These are phyloP conservation scores for Alternaria tenuissima DNA, from an alignment of 2,329 filamentous ascomycete genomes.

Conservation along the genomic window DNA sequence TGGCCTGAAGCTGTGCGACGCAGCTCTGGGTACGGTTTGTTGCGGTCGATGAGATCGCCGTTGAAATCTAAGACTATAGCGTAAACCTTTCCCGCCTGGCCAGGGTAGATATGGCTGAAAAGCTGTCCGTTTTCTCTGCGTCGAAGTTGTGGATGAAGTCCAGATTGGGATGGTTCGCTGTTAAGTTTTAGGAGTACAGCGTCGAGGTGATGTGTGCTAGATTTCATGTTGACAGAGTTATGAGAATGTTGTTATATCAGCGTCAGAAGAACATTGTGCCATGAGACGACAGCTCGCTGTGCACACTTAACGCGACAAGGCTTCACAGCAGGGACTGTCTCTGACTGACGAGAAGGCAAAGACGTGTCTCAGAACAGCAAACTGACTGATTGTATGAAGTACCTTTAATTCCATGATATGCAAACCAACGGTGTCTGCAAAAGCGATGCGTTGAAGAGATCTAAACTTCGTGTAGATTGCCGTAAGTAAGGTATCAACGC, in stretches of 20 bases:
- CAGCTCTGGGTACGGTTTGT: constrained; percentile 4
- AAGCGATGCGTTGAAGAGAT: constrained; percentile 3
- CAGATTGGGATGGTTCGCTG: not conserved
- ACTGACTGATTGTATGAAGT: not conserved
- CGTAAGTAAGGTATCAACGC: constrained; percentile 7
- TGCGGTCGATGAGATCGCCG: not conserved
- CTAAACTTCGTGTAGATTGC: constrained; percentile 4
- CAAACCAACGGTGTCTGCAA: not conserved
- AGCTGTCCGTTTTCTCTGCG: not conserved
- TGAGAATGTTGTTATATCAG: not conserved
- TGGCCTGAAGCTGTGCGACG: constrained; percentile 17
- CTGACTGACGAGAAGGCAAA: not conserved
- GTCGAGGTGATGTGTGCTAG: not conserved
- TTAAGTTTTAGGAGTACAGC: not conserved
- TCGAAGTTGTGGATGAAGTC: not conserved
- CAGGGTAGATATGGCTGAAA: not conserved
- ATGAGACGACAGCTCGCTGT: not conserved
- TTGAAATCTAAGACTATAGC: constrained; percentile 9
- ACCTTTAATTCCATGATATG: constrained; percentile 17
- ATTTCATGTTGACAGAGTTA: not conserved
- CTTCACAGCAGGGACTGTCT: not conserved
- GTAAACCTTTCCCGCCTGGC: not conserved
- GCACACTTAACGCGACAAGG: not conserved
- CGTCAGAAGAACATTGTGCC: not conserved
- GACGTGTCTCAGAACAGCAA: constrained; percentile 2